Evolutionary conservation across 1,284 basidiomycete genomes (phyloP).

Genomic region (Ganoderma sp.): DNA sequence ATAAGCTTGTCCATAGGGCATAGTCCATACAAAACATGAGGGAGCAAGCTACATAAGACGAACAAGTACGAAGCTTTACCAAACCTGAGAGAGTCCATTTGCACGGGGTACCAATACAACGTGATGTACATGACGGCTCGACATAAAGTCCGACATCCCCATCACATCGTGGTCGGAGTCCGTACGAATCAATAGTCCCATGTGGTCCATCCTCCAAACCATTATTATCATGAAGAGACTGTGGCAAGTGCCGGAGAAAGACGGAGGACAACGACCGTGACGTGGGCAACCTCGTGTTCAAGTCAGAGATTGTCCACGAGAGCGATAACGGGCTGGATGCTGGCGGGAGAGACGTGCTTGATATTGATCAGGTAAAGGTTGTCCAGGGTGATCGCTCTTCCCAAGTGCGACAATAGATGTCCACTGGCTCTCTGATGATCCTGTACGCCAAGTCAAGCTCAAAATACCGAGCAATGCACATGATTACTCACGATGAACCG

Average conservation of each 20-base stretch:
- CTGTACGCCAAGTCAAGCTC: not conserved
- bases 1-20: not conserved
- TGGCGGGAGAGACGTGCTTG: constrained; percentile 11
- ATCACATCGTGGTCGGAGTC: not conserved
- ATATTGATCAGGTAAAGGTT: constrained; percentile 3
- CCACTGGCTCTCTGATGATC: not conserved
- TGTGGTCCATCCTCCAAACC: too few species aligned
- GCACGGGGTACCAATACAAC: not conserved
- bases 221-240: not conserved
- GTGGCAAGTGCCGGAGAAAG: not conserved
- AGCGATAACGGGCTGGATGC: constrained; percentile 12
- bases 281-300: not conserved
- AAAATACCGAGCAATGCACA: not conserved
- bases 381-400: not conserved
- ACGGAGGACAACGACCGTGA: too few species aligned
- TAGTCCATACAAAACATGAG: too few species aligned
- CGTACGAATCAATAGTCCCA: not conserved
- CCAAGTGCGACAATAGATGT: not conserved
- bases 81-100: too few species aligned
- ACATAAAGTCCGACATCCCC: not conserved
- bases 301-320: not conserved
- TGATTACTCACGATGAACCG: constrained; percentile 3
- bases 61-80: too few species aligned
- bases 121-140: too few species aligned
- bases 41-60: too few species aligned